phyloP scores from a whole-genome alignment of 371 early-diverging fungal species.

The Synchytrium microbalum region DNA sequence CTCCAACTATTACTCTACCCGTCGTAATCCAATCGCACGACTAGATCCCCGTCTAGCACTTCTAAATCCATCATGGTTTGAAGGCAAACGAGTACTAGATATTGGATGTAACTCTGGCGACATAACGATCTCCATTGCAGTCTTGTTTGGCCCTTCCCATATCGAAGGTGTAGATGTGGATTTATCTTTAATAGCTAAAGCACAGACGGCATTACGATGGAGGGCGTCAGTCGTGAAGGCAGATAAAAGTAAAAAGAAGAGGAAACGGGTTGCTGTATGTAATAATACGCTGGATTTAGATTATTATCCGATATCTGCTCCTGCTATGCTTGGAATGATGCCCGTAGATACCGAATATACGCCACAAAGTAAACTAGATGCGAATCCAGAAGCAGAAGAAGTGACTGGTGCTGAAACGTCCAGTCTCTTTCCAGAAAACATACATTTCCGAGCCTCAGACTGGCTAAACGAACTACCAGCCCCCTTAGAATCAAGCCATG shows the following conservation, averaged over 20 bases:
- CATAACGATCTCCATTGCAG: slow-evolving; percentile 57
- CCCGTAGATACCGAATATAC: slow-evolving; percentile 31
- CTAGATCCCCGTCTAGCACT: slow-evolving; percentile 57
- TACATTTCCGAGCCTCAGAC: slow-evolving; percentile 48
- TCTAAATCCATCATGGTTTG: slow-evolving; percentile 46
- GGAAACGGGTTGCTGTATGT: slow-evolving; percentile 1
- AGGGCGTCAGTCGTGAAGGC: slow-evolving; percentile 9
- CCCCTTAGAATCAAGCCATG: slow-evolving; percentile 17
- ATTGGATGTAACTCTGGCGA: slow-evolving; percentile 80
- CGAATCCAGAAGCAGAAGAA: not conserved
- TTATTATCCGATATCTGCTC: slow-evolving; percentile 58
- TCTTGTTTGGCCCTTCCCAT: slow-evolving; percentile 11
- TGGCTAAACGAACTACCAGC: slow-evolving; percentile 37
- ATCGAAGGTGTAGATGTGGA: slow-evolving; percentile 75
- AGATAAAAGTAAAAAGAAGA: not conserved
- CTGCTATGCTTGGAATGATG: slow-evolving; percentile 47
- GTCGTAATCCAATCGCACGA: not conserved
- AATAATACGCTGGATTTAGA: slow-evolving; percentile 24
- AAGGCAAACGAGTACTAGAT: slow-evolving; percentile 58
- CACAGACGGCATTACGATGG: slow-evolving; percentile 24
- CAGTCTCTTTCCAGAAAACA: slow-evolving; percentile 52
- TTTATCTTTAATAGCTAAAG: slow-evolving; percentile 52
- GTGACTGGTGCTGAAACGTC: not conserved
- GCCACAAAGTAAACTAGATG: not conserved
- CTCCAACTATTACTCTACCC: slow-evolving; percentile 25